These are phyloP conservation scores for Mortierella sp. DNA, from an alignment of 371 early-diverging fungal species.

Conservation along the genomic window DNA sequence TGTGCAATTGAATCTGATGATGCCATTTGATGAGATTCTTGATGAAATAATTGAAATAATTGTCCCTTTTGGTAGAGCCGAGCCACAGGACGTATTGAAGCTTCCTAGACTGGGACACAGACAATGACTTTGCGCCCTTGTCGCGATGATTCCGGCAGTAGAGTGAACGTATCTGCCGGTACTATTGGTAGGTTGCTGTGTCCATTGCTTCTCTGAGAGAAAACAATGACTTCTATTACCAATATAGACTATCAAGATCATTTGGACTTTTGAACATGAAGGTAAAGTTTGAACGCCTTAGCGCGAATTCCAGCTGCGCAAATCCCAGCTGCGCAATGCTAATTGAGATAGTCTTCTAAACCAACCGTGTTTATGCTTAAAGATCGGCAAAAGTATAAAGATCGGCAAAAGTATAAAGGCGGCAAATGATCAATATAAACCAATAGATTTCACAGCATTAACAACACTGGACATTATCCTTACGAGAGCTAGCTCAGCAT, in stretches of 20 bases:
- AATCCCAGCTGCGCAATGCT: too few relatives aligned
- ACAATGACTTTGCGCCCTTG: too few relatives aligned
- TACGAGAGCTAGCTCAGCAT: not conserved
- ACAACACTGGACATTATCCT: not conserved
- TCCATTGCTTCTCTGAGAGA: too few relatives aligned
- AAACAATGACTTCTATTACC: too few relatives aligned
- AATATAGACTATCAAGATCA: too few relatives aligned
- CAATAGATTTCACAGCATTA: not conserved
- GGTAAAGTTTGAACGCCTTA: too few relatives aligned
- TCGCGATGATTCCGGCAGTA: too few relatives aligned
- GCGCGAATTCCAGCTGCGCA: too few relatives aligned
- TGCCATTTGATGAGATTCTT: slow-evolving; percentile 5
- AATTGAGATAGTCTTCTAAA: not conserved
- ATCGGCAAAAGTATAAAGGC: slow-evolving; percentile 15
- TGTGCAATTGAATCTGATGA: slow-evolving; percentile 4
- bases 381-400: not conserved
- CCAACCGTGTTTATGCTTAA: not conserved
- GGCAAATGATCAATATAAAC: not conserved
- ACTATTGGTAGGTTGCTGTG: too few relatives aligned
- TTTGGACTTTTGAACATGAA: too few relatives aligned
- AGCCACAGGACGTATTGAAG: not conserved
- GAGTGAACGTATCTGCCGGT: too few relatives aligned
- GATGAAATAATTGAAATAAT: not conserved
- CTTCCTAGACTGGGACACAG: too few relatives aligned
- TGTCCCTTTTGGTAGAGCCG: not conserved